Conservation (phyloP, 768 basidiomycete genomes). For the Tylopilus plumbeoviolaceoides region DNA sequence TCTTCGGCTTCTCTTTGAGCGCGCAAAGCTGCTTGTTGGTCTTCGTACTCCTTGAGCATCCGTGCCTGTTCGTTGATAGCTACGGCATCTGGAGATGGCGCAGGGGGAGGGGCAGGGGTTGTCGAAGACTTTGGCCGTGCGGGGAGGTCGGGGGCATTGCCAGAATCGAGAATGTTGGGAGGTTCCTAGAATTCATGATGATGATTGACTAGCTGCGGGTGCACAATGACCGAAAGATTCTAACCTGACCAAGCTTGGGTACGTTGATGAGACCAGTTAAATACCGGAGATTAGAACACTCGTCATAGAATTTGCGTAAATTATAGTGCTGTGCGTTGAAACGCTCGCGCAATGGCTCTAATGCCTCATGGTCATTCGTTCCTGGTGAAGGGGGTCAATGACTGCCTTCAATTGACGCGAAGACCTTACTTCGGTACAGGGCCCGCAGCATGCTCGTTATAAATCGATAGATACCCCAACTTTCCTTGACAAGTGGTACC, state of each 20-base stretch:
- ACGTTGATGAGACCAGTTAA: constrained; percentile 97
- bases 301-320: constrained; percentile 97
- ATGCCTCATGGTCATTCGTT: constrained; percentile 82
- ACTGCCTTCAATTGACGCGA: neutral
- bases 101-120: constrained; percentile 63
- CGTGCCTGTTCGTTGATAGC: constrained; percentile 87
- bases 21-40: constrained; percentile 86
- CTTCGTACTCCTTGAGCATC: constrained; percentile 94
- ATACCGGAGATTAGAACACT: constrained; percentile 98
- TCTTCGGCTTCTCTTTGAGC: constrained; percentile 82
- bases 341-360: constrained; percentile 84
- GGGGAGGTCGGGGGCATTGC: constrained; percentile 81
- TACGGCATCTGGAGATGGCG: constrained; percentile 65
- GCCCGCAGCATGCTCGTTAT: constrained; percentile 98
- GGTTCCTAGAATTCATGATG: constrained; percentile 66
- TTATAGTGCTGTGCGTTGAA: constrained; percentile 90
- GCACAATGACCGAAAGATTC: neutral
- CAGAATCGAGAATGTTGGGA: constrained; percentile 86
- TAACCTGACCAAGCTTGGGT: constrained; percentile 89
- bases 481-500: constrained; percentile 97
- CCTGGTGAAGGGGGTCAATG: constrained; percentile 43
- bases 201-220: neutral
- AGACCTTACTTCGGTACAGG: constrained; percentile 81
- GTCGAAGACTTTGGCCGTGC: constrained; percentile 62
- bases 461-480: constrained; percentile 98